These are phyloP conservation scores for Ascoidea asiatica DNA, from an alignment of 805 yeast genomes.

Conservation along the genomic window DNA sequence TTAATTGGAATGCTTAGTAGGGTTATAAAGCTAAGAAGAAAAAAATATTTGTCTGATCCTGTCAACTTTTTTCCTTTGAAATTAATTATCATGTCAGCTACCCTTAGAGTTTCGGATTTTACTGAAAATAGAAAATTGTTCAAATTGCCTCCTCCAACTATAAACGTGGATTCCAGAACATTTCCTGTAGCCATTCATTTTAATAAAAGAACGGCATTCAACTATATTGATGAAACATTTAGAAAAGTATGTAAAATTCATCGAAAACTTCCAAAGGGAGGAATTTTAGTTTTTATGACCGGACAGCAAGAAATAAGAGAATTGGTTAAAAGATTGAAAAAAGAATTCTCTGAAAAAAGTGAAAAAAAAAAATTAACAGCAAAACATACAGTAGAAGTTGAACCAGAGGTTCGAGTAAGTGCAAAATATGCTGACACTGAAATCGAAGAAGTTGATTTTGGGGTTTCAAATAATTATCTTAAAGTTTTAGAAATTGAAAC, in stretches of 20 bases:
- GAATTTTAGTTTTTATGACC: constrained; percentile 80
- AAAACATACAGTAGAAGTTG: constrained; percentile 16
- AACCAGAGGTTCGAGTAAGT: constrained; percentile 32
- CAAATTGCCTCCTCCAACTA: constrained; percentile 64
- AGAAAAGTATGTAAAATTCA: constrained; percentile 82
- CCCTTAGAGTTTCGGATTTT: constrained; percentile 85
- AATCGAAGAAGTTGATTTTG: constrained; percentile 78
- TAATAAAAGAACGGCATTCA: constrained; percentile 60
- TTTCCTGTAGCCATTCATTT: constrained; percentile 89
- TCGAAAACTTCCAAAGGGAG: constrained; percentile 79
- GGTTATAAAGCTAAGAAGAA: constrained; percentile 57
- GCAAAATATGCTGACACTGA: constrained; percentile 60
- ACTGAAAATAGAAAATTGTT: constrained; percentile 70
- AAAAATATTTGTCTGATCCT: constrained; percentile 35
- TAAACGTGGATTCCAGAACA: constrained; percentile 86
- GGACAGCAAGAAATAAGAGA: constrained; percentile 87
- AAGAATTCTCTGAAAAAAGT: constrained; percentile 31
- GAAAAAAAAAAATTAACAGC: constrained; percentile 11
- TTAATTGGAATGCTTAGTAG: constrained; percentile 90
- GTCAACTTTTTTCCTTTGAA: constrained; percentile 47
- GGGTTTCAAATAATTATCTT: constrained; percentile 21
- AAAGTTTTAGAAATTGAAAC: background rate
- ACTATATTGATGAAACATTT: constrained; percentile 80
- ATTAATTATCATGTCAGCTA: constrained; percentile 92
- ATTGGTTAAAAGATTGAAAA: constrained; percentile 55